Percentiles rank a stretch among this genome's conserved stretches.
Evolutionary conservation across 768 basidiomycete species (phyloP).

Genomic region (Gyrodon lividus): DNA sequence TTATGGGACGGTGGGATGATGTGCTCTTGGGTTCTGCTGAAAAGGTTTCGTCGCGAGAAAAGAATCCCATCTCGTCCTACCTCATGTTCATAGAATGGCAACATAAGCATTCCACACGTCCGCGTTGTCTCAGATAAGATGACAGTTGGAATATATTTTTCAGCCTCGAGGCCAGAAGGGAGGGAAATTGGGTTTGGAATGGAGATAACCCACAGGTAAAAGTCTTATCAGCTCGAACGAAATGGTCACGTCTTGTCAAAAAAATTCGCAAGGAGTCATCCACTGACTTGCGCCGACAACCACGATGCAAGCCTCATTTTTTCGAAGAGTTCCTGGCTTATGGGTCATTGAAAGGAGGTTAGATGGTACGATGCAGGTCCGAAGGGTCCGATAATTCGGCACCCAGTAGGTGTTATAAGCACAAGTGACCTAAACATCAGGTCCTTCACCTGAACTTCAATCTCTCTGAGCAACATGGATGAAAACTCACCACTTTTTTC

Average conservation of each 20-base stretch:
- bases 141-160: slow-evolving; percentile 27
- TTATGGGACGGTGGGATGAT: too few species aligned
- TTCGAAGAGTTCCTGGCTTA: slow-evolving; percentile 3
- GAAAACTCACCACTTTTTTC: slow-evolving; percentile 36
- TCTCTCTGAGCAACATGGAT: slow-evolving; percentile 16
- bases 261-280: neutral
- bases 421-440: neutral
- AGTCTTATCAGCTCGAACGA: slow-evolving; percentile 4
- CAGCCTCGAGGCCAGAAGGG: slow-evolving; percentile 46
- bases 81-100: slow-evolving; percentile 19
- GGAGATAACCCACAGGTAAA: slow-evolving; percentile 9
- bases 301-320: slow-evolving; percentile 32
- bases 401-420: slow-evolving; percentile 17
- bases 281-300: slow-evolving; percentile 15
- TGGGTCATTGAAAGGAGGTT: slow-evolving; percentile 9
- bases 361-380: slow-evolving; percentile 7
- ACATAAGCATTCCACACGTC: slow-evolving; percentile 12
- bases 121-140: slow-evolving; percentile 15
- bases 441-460: neutral
- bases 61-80: slow-evolving; percentile 10
- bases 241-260: slow-evolving; percentile 10
- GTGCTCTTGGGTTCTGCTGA: slow-evolving; percentile 9
- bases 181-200: neutral
- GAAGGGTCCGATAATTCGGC: slow-evolving; percentile 11
- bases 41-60: slow-evolving; percentile 30